phyloP scores from a whole-genome alignment of 2,329 filamentous ascomycete genomes.

The Colletotrichum sp. region DNA sequence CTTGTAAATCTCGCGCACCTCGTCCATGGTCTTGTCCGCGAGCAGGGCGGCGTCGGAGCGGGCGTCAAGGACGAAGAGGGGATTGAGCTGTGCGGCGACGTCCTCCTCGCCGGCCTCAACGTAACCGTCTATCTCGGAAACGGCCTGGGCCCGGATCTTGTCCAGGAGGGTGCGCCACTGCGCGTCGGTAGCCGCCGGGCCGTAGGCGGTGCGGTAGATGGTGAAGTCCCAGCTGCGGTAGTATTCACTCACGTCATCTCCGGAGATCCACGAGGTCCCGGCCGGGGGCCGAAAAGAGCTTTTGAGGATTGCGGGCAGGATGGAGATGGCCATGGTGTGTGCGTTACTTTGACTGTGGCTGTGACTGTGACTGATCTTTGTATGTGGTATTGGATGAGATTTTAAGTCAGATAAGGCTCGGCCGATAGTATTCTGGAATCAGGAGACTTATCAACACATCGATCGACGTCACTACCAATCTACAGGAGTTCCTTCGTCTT shows the following conservation, averaged over 20 bases:
- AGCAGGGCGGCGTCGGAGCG: neutral
- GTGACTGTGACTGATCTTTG: neutral
- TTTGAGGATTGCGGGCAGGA: neutral
- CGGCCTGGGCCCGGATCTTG: neutral
- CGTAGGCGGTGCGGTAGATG: neutral
- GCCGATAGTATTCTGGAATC: neutral
- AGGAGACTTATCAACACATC: neutral
- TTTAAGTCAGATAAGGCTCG: neutral
- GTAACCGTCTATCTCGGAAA: neutral
- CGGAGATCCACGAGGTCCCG: neutral
- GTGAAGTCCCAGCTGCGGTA: neutral
- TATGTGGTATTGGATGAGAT: neutral
- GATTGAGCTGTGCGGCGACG: neutral
- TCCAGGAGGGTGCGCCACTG: neutral
- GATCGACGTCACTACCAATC: accelerated
- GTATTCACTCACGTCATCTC: neutral
- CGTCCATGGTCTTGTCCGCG: neutral
- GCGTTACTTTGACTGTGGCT: neutral
- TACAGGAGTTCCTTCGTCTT: neutral
- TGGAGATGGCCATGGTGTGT: neutral
- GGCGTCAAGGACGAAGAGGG: neutral
- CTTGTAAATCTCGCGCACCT: neutral
- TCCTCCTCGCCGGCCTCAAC: neutral
- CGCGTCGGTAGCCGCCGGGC: neutral
- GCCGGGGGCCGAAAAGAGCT: neutral